Evolutionary conservation across 495 filamentous ascomycete genomes (phyloP).

Genomic region (Glarea lozoyensis): DNA sequence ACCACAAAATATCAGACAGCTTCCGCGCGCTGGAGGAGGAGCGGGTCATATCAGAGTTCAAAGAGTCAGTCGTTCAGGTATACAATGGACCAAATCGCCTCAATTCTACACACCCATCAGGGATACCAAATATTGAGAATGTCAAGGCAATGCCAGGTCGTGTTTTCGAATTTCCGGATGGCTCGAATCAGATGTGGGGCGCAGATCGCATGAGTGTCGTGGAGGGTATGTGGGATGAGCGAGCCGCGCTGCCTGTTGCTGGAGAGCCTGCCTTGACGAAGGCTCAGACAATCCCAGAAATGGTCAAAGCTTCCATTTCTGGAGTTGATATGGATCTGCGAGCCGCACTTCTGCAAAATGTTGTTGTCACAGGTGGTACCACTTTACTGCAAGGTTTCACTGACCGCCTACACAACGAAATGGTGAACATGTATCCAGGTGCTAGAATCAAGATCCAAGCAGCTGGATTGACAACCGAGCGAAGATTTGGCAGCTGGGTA

Average conservation of each 20-base stretch:
- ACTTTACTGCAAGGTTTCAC: constrained; percentile 82
- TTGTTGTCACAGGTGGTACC: constrained; percentile 87
- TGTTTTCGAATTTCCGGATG: constrained; percentile 94
- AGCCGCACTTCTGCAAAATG: constrained; percentile 71
- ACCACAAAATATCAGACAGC: constrained; percentile 53
- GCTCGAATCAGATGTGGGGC: constrained; percentile 88
- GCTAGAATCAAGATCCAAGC: constrained; percentile 77
- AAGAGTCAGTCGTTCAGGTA: constrained; percentile 90
- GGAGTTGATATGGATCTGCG: constrained; percentile 83
- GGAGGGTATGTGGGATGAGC: constrained; percentile 83
- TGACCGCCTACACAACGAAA: constrained; percentile 76
- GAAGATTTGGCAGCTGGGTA: constrained; percentile 89
- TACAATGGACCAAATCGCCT: constrained; percentile 74
- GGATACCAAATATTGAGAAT: constrained; percentile 58
- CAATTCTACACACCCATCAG: constrained; percentile 41
- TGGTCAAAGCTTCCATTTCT: constrained; percentile 68
- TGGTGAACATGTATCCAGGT: constrained; percentile 68
- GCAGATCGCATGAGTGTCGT: constrained; percentile 74
- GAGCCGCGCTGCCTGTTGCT: constrained; percentile 43
- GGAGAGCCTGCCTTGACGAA: constrained; percentile 34
- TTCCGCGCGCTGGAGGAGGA: constrained; percentile 85
- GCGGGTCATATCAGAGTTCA: constrained; percentile 87
- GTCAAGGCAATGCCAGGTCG: constrained; percentile 57
- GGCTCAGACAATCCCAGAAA: constrained; percentile 65
- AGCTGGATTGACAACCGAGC: constrained; percentile 74